A percentile compares a stretch with the other conserved stretches of the same genome.
These are phyloP conservation scores for Bonia amplexicaulis DNA, from an alignment of 176 grass and related monocot genomes.

Conservation along the genomic window DNA sequence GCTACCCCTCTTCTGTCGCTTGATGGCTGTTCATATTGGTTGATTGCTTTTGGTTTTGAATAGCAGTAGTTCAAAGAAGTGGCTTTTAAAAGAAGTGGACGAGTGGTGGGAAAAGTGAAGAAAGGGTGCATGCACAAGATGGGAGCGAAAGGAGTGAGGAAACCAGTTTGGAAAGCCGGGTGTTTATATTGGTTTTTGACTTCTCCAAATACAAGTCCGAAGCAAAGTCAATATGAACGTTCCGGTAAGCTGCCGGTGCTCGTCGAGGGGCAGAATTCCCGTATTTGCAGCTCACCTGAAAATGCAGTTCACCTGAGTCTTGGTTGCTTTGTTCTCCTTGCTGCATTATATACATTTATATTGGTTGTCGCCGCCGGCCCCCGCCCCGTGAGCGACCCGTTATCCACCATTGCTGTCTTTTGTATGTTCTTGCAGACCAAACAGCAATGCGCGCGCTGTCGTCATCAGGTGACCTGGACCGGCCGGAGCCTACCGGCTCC, in stretches of 20 bases:
- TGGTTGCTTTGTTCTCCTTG: neutral
- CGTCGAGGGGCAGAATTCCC: too few species aligned
- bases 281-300: neutral
- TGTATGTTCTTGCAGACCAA: neutral
- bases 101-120: too few species aligned
- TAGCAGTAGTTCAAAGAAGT: too few species aligned
- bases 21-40: neutral
- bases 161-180: accelerated
- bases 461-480: neutral
- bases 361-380: neutral
- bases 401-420: neutral
- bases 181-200: too few species aligned
- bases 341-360: neutral
- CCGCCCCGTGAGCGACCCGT: neutral
- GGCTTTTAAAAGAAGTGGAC: too few species aligned
- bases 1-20: neutral
- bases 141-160: too few species aligned
- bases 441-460: neutral
- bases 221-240: too few species aligned
- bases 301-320: neutral
- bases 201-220: accelerated
- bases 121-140: too few species aligned
- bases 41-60: too few species aligned
- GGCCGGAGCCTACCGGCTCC: neutral
- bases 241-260: too few species aligned